A percentile compares a stretch with the other conserved stretches of the same genome.
Evolutionary conservation across 169 alveolate species (phyloP).

Genomic region (Ichthyophthirius multifiliis): DNA sequence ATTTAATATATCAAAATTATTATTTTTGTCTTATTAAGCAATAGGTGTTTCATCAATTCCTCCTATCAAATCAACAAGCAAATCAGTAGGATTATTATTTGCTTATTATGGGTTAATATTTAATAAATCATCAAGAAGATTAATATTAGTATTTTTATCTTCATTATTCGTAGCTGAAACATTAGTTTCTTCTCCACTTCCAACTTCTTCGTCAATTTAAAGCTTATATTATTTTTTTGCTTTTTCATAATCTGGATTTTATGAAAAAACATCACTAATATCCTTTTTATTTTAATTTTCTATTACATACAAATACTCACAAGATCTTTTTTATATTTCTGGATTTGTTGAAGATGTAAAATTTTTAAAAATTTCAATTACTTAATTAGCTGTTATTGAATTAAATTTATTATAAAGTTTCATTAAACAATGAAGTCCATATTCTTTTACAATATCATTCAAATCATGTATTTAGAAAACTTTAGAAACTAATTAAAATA

Average conservation of each 20-base stretch:
- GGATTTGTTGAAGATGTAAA: conserved; percentile 31
- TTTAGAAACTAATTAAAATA: conserved; percentile 26
- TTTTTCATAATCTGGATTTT: background rate
- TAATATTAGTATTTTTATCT: too few relatives aligned
- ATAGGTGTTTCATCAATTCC: too few relatives aligned
- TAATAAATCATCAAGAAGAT: too few relatives aligned
- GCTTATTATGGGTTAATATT: too few relatives aligned
- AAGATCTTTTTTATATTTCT: conserved; percentile 65
- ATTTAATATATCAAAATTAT: too few relatives aligned
- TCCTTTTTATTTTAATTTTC: conserved; percentile 48
- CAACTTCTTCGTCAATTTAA: background rate
- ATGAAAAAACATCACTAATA: background rate
- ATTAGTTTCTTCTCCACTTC: background rate
- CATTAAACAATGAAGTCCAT: conserved; percentile 50
- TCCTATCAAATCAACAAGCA: too few relatives aligned
- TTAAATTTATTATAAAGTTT: conserved; percentile 48
- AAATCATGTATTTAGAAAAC: conserved; percentile 32
- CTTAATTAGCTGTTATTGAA: background rate
- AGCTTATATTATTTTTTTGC: conserved; percentile 1
- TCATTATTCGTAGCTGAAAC: background rate
- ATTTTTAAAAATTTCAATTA: conserved; percentile 25
- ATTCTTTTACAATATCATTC: conserved; percentile 48
- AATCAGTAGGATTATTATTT: too few relatives aligned
- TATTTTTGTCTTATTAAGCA: too few relatives aligned
- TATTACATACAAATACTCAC: conserved; percentile 54